Conservation (phyloP, 1,139 yeast species). For the Barnettozyma hawaiiensis region DNA sequence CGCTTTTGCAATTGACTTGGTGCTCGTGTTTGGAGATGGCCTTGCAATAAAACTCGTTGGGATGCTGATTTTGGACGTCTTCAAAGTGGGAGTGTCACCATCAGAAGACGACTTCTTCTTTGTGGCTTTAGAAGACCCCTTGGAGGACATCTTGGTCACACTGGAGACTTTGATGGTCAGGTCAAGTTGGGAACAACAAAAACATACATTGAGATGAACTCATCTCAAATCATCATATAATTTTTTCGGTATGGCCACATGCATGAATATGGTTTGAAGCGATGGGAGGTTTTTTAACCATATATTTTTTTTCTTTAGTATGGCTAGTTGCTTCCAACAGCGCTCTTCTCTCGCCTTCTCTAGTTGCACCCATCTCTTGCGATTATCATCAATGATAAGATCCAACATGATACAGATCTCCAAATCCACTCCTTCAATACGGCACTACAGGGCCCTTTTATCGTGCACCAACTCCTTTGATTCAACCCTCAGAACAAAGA, state of each 20-base stretch:
- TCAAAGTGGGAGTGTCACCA: constrained; percentile 16
- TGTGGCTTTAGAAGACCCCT: constrained; percentile 16
- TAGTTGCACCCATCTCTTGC: too few species aligned
- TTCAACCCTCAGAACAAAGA: constrained; percentile 1
- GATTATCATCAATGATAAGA: too few species aligned
- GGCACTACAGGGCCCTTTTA: constrained; percentile 6
- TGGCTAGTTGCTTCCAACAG: too few species aligned
- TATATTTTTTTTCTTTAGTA: background rate
- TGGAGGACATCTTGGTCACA: constrained; percentile 6
- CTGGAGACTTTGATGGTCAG: too few species aligned
- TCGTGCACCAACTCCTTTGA: constrained; percentile 3
- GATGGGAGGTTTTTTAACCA: background rate
- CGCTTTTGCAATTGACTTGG: constrained; percentile 36
- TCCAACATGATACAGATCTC: background rate
- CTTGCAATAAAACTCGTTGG: constrained; percentile 50
- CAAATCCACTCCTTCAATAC: background rate
- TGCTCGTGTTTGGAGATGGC: constrained; percentile 40
- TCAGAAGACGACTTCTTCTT: constrained; percentile 22
- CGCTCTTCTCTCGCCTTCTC: too few species aligned
- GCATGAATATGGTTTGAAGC: background rate
- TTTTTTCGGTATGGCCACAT: constrained; percentile 2
- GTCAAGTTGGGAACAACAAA: too few species aligned
- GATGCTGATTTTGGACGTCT: constrained; percentile 31
- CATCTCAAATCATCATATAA: background rate
- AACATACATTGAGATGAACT: too few species aligned